Conservation (phyloP, 441 rosid genomes). For the Aquilaria agallochum region DNA sequence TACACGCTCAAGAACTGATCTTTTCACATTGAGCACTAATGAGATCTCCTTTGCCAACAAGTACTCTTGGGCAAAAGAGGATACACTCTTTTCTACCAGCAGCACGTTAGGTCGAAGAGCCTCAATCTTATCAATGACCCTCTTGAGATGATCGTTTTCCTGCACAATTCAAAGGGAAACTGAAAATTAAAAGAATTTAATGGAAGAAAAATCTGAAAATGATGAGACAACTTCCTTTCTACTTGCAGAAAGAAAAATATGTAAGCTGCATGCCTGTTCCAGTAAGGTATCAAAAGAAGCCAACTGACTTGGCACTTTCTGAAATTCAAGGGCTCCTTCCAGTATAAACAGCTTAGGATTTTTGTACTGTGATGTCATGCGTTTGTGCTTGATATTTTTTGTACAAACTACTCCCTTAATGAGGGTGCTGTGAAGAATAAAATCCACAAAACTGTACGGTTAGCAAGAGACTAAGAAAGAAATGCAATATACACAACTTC, state of each 20-base stretch:
- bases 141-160: conserved; percentile 90
- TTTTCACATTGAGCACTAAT: conserved; percentile 86
- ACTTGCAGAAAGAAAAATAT: background rate
- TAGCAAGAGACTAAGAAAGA: conserved; percentile 1
- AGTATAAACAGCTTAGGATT: conserved; percentile 79
- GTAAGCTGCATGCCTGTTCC: conserved; percentile 60
- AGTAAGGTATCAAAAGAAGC: conserved; percentile 84
- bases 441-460: conserved; percentile 10
- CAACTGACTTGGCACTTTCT: conserved; percentile 68
- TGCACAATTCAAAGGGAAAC: conserved; percentile 27
- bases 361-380: conserved; percentile 93
- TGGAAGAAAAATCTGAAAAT: background rate
- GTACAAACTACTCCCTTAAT: conserved; percentile 89
- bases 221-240: background rate
- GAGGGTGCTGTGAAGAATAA: conserved; percentile 52
- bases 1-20: conserved; percentile 74
- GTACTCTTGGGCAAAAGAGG: conserved; percentile 78
- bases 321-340: conserved; percentile 94
- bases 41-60: conserved; percentile 88
- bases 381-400: conserved; percentile 93
- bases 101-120: conserved; percentile 88
- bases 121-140: conserved; percentile 73
- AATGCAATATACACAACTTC: background rate
- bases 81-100: conserved; percentile 89
- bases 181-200: conserved; percentile 2